A percentile compares a stretch with the other conserved stretches of the same genome.
Evolutionary conservation across 164 flowering plant genomes (phyloP).

Genomic region (Aristolochia fimbriata): DNA sequence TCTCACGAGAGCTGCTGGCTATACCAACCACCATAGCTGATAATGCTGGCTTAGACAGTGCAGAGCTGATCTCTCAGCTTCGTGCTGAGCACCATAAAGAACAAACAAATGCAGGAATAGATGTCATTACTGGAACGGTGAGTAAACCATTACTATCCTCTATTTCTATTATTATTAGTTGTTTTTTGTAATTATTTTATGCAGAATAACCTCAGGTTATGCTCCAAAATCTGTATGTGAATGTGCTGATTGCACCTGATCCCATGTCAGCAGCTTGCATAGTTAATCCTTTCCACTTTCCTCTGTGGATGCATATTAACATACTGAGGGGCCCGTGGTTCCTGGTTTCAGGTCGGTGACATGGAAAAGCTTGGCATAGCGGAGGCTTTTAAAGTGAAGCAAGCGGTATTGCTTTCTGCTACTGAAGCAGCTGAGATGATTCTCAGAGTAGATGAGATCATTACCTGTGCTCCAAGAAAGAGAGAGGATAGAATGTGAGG

Average conservation of each 20-base stretch:
- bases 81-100: constrained; percentile 97
- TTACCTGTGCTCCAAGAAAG: constrained; percentile 90
- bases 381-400: constrained; percentile 94
- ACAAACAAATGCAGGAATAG: constrained; percentile 74
- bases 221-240: too few species aligned
- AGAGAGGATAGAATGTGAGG: constrained; percentile 88
- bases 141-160: constrained; percentile 15
- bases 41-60: constrained; percentile 98
- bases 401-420: constrained; percentile 87
- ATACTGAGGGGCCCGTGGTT: neutral
- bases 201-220: too few species aligned
- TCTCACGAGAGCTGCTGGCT: constrained; percentile 74
- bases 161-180: too few species aligned
- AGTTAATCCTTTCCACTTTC: neutral
- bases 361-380: constrained; percentile 84
- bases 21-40: constrained; percentile 94
- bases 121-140: constrained; percentile 89
- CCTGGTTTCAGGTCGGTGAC: constrained; percentile 66
- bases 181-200: neutral
- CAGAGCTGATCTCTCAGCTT: constrained; percentile 80
- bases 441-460: constrained; percentile 94
- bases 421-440: constrained; percentile 99
- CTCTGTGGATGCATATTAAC: neutral
- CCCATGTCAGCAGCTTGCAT: too few species aligned
- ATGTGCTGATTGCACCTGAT: too few species aligned